These are phyloP conservation scores for Albophoma yamanashiensis DNA, from an alignment of 2,329 filamentous ascomycete species.

Conservation along the genomic window DNA sequence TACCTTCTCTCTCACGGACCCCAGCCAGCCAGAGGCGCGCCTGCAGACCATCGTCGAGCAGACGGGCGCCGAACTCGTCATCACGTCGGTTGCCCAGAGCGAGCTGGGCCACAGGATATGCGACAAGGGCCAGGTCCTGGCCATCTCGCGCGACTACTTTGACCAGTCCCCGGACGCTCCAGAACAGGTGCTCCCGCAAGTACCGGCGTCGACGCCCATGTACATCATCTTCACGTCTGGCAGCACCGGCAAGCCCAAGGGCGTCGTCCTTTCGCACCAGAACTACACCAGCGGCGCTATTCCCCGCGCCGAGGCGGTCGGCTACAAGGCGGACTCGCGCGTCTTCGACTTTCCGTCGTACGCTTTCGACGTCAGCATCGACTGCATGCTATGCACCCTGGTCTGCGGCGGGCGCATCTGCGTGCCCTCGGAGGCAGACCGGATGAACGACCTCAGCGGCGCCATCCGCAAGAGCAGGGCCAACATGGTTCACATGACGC, in stretches of 20 bases:
- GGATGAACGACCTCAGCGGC: conserved; percentile 38
- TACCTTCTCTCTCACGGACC: conserved; percentile 35
- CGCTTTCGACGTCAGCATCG: conserved; percentile 44
- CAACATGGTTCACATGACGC: conserved; percentile 41
- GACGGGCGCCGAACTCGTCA: conserved; percentile 24
- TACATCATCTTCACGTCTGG: conserved; percentile 57
- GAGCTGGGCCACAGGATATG: conserved; percentile 26
- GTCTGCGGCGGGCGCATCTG: conserved; percentile 38
- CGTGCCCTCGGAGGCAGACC: conserved; percentile 42
- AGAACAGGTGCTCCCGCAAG: conserved; percentile 16
- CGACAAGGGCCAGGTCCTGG: conserved; percentile 19
- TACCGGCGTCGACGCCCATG: conserved; percentile 31
- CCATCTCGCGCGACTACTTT: conserved; percentile 19
- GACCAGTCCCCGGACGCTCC: conserved; percentile 8
- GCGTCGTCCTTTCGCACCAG: conserved; percentile 41
- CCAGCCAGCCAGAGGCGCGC: conserved; percentile 33
- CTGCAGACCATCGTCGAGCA: conserved; percentile 33
- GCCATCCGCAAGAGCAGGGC: conserved; percentile 31
- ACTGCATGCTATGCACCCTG: conserved; percentile 44
- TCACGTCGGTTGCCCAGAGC: conserved; percentile 29
- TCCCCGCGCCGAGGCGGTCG: conserved; percentile 29
- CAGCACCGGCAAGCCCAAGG: conserved; percentile 54
- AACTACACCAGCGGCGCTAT: conserved; percentile 35
- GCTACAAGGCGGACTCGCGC: conserved; percentile 28
- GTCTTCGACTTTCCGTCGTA: conserved; percentile 40